These are phyloP conservation scores for Ceratobasidium sp. DNA, from an alignment of 1,284 basidiomycete species.

Conservation along the genomic window DNA sequence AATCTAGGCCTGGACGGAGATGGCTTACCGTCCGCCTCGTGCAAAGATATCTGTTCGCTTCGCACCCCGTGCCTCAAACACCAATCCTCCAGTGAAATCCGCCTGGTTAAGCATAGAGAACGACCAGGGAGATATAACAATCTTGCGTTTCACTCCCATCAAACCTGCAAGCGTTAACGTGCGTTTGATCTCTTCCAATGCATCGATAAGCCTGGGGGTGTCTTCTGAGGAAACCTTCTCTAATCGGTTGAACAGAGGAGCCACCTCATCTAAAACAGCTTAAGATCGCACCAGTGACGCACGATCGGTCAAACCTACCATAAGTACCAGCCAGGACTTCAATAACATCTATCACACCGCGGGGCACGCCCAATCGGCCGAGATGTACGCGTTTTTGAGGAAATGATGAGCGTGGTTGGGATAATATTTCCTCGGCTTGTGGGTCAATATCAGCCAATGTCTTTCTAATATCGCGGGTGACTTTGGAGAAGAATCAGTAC, in stretches of 20 bases:
- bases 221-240: slow-evolving; percentile 64
- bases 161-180: slow-evolving; percentile 66
- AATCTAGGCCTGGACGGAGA: not conserved
- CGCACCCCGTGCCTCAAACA: slow-evolving; percentile 72
- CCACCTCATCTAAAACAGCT: slow-evolving; percentile 53
- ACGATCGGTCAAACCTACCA: slow-evolving; percentile 53
- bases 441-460: slow-evolving; percentile 17
- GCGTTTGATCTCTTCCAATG: slow-evolving; percentile 66
- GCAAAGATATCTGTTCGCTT: slow-evolving; percentile 77
- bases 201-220: slow-evolving; percentile 48
- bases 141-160: slow-evolving; percentile 65
- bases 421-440: slow-evolving; percentile 55
- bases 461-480: slow-evolving; percentile 21
- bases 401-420: slow-evolving; percentile 65
- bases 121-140: slow-evolving; percentile 65
- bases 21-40: slow-evolving; percentile 72
- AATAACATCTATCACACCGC: slow-evolving; percentile 55
- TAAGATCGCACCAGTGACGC: not conserved
- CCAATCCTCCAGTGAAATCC: slow-evolving; percentile 73
- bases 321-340: slow-evolving; percentile 65
- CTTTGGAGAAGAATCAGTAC: not conserved
- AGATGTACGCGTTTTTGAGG: slow-evolving; percentile 71
- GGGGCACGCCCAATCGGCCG: slow-evolving; percentile 50
- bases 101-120: slow-evolving; percentile 62
- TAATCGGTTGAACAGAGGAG: slow-evolving; percentile 60